A percentile compares a stretch with the other conserved stretches of the same genome.
These are phyloP conservation scores for Gossypium turneri DNA, from an alignment of 345 rosid genomes.

Conservation along the genomic window DNA sequence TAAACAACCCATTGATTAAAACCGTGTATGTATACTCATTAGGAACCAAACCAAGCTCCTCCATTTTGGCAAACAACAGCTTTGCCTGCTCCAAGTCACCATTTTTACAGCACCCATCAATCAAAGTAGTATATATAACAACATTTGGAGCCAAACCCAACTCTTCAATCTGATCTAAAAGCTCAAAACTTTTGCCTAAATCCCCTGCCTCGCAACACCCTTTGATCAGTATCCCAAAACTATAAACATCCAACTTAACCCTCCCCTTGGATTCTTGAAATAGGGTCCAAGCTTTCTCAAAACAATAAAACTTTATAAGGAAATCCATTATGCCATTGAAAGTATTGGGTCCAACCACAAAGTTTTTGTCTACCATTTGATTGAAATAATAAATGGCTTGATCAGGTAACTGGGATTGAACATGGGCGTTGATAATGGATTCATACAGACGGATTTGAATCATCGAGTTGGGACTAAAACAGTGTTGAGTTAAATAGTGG, in stretches of 20 bases:
- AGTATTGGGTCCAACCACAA: constrained; percentile 34
- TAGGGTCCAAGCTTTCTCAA: constrained; percentile 41
- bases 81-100: constrained; percentile 54
- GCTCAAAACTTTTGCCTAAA: constrained; percentile 39
- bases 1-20: constrained; percentile 66
- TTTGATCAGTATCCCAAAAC: constrained; percentile 69
- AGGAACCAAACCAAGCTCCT: constrained; percentile 51
- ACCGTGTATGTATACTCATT: constrained; percentile 69
- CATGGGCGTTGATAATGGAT: constrained; percentile 41
- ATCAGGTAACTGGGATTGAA: constrained; percentile 39
- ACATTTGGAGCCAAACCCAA: constrained; percentile 51
- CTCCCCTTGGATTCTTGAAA: constrained; percentile 32
- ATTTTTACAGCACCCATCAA: constrained; percentile 75
- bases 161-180: constrained; percentile 43
- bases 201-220: constrained; percentile 62
- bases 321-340: constrained; percentile 45
- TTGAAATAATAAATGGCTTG: constrained; percentile 42
- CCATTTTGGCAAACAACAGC: constrained; percentile 49
- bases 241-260: constrained; percentile 49
- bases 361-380: constrained; percentile 46
- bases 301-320: constrained; percentile 33
- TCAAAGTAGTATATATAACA: constrained; percentile 67
- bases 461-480: neutral
- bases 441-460: constrained; percentile 37
- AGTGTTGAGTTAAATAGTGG: constrained; percentile 31